Percentiles rank a stretch among this genome's conserved stretches.
Evolutionary conservation across 2,329 filamentous ascomycete genomes (phyloP).

Genomic region (Ceratocystis colombiana): DNA sequence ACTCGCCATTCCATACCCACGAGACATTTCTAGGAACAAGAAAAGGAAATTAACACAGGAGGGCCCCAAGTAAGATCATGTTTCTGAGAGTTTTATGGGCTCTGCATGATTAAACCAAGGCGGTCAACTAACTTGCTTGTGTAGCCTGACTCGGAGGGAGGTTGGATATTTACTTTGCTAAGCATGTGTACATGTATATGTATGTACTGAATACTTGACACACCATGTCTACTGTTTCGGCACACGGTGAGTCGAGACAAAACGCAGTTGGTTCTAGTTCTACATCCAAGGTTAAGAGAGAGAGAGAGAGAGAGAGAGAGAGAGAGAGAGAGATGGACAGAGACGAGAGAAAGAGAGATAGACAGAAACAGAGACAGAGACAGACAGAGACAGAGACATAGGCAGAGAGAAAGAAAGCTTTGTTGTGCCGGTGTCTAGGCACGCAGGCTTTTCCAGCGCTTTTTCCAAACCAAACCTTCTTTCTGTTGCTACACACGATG

Average conservation of each 20-base stretch:
- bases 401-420: too few species aligned
- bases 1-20: neutral
- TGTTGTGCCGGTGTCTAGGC: too few species aligned
- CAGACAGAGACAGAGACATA: too few species aligned
- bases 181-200: neutral
- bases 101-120: neutral
- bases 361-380: too few species aligned
- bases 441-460: too few species aligned
- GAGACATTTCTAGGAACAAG: conserved; percentile 5
- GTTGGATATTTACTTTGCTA: neutral
- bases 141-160: neutral
- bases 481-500: neutral
- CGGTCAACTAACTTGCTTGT: neutral
- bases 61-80: neutral
- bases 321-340: too few species aligned
- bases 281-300: too few species aligned
- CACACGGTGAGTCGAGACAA: neutral
- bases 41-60: neutral
- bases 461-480: too few species aligned
- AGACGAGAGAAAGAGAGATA: too few species aligned
- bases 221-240: neutral
- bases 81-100: neutral
- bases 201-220: neutral
- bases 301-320: too few species aligned
- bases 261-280: neutral